Evolutionary conservation across 2,329 filamentous ascomycete genomes (phyloP).

Genomic region (Fusarium solani-melongenae): DNA sequence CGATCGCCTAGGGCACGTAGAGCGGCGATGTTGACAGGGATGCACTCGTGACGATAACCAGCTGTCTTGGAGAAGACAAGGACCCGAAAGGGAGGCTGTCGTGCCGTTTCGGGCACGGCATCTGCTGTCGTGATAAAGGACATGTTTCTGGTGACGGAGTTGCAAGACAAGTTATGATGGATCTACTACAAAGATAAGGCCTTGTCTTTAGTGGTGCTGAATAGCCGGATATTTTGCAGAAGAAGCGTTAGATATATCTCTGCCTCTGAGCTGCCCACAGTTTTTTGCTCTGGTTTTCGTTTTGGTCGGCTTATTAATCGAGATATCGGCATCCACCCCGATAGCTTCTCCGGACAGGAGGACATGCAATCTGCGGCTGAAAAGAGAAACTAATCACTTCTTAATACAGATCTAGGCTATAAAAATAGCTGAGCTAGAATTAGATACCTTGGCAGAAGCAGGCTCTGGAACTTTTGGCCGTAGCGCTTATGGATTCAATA

Average conservation of each 20-base stretch:
- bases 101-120: neutral
- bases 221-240: neutral
- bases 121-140: neutral
- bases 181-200: neutral
- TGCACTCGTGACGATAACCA: slow-evolving; percentile 25
- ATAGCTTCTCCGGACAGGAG: neutral
- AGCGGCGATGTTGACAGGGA: slow-evolving; percentile 9
- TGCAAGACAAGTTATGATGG: neutral
- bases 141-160: neutral
- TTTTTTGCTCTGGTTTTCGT: neutral
- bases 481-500: neutral
- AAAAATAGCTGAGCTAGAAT: neutral
- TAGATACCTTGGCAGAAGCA: neutral
- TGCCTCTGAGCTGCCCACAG: neutral
- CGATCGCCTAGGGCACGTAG: neutral
- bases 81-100: neutral
- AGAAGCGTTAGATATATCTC: neutral
- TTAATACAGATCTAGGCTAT: neutral
- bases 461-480: neutral
- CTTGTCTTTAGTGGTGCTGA: neutral
- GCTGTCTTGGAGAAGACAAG: slow-evolving; percentile 23
- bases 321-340: neutral
- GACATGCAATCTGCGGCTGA: neutral
- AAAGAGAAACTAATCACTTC: neutral
- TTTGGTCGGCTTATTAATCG: neutral